Conservation (phyloP, 257 asterid species). For the Echites panduratus region DNA sequence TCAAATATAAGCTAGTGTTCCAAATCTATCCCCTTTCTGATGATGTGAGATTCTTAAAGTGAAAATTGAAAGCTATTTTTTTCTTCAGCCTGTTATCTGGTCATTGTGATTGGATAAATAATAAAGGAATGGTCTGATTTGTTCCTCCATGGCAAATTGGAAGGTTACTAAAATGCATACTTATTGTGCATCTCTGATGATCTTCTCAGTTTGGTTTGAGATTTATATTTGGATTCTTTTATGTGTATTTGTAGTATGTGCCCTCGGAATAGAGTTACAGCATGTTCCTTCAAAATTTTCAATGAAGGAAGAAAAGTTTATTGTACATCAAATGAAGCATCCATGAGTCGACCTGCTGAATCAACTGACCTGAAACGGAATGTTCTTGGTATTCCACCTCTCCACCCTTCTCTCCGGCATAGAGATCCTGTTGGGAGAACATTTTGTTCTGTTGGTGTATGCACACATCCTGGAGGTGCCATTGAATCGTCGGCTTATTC, state of each 20-base stretch:
- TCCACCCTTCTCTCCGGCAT: constrained; percentile 21
- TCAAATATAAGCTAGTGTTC: background rate
- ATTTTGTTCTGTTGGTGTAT: constrained; percentile 39
- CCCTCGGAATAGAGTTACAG: constrained; percentile 22
- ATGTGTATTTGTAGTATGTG: constrained; percentile 37
- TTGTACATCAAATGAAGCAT: constrained; percentile 13
- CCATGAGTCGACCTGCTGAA: constrained; percentile 14
- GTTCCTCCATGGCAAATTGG: background rate
- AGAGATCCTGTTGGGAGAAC: constrained; percentile 37
- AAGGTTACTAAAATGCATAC: background rate
- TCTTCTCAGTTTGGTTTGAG: background rate
- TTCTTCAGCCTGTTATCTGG: background rate
- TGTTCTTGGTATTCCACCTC: constrained; percentile 32
- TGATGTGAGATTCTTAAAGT: background rate
- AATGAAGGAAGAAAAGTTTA: constrained; percentile 5
- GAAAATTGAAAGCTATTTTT: background rate
- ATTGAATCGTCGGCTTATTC: constrained; percentile 34
- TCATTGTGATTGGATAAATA: background rate
- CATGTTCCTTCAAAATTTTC: constrained; percentile 22
- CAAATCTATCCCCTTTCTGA: background rate
- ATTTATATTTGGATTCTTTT: background rate
- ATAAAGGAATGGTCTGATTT: background rate
- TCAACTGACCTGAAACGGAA: constrained; percentile 19
- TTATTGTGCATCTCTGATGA: background rate
- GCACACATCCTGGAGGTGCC: constrained; percentile 33